Evolutionary conservation across 179 eudicot species (phyloP).

Genomic region (Drosera spatulata): DNA sequence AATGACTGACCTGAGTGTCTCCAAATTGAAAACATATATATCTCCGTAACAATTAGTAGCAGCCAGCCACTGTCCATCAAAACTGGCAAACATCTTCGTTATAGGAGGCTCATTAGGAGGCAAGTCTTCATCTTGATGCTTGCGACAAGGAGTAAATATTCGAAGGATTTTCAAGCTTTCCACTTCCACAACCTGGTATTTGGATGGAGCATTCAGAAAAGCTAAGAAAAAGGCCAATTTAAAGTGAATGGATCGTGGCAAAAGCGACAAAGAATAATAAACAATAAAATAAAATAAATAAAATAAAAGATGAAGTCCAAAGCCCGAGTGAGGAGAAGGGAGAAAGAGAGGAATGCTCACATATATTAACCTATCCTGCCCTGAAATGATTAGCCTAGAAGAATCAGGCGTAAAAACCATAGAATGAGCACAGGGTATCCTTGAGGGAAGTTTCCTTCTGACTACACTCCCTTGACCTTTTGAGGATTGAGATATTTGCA

Average conservation of each 20-base stretch:
- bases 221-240: not conserved
- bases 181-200: slow-evolving; percentile 61
- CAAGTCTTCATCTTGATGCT: slow-evolving; percentile 33
- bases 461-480: slow-evolving; percentile 42
- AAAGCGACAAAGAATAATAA: not conserved
- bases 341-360: slow-evolving; percentile 31
- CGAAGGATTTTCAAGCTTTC: slow-evolving; percentile 38
- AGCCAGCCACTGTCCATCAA: slow-evolving; percentile 96
- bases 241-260: not conserved
- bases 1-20: slow-evolving; percentile 51
- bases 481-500: slow-evolving; percentile 29
- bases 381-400: slow-evolving; percentile 66
- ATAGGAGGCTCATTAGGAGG: slow-evolving; percentile 86
- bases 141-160: slow-evolving; percentile 62
- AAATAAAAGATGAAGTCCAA: not conserved
- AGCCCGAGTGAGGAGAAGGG: not conserved
- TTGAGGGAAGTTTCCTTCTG: slow-evolving; percentile 54
- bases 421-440: slow-evolving; percentile 69
- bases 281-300: not conserved
- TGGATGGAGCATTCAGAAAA: not conserved
- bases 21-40: slow-evolving; percentile 76
- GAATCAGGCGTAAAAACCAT: slow-evolving; percentile 79
- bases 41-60: slow-evolving; percentile 91
- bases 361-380: slow-evolving; percentile 70
- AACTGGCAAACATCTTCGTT: slow-evolving; percentile 67